Percentiles rank a stretch among this genome's conserved stretches.
These are phyloP conservation scores for Plasmodiophora brassicae DNA, from an alignment of 208 protist species.

Conservation along the genomic window DNA sequence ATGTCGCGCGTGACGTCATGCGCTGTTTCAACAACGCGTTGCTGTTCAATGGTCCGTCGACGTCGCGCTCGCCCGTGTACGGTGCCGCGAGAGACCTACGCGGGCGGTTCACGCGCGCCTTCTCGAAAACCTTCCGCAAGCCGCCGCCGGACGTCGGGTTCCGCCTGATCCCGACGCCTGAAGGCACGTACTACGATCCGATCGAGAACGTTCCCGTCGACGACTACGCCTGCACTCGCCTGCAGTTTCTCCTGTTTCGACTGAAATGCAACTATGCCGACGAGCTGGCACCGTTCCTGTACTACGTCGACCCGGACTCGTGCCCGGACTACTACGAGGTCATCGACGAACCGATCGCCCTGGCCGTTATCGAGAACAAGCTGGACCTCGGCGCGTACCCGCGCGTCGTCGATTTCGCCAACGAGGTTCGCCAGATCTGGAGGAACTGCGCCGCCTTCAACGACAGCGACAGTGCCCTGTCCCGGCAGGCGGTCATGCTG, in stretches of 20 bases:
- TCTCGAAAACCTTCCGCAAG: background rate
- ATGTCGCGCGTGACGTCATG: background rate
- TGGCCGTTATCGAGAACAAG: conserved; percentile 21
- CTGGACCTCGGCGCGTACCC: background rate
- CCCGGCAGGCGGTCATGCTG: background rate
- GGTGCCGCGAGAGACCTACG: background rate
- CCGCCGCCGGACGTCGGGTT: background rate
- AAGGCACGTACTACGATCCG: no score
- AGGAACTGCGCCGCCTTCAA: background rate
- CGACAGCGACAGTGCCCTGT: background rate
- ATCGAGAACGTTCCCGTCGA: background rate
- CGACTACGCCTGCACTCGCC: background rate
- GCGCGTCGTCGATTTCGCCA: background rate
- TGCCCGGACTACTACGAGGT: conserved; percentile 3
- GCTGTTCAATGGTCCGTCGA: conserved; percentile 11
- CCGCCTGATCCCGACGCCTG: background rate
- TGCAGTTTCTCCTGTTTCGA: background rate
- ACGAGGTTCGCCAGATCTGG: background rate
- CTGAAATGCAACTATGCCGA: background rate
- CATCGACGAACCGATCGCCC: background rate
- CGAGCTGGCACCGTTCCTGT: background rate
- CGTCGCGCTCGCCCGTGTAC: background rate
- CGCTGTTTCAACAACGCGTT: conserved; percentile 21
- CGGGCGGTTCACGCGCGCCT: background rate
- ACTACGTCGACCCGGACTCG: background rate